Conservation (phyloP, 495 filamentous ascomycete genomes). For the Annulohypoxylon nitens region DNA sequence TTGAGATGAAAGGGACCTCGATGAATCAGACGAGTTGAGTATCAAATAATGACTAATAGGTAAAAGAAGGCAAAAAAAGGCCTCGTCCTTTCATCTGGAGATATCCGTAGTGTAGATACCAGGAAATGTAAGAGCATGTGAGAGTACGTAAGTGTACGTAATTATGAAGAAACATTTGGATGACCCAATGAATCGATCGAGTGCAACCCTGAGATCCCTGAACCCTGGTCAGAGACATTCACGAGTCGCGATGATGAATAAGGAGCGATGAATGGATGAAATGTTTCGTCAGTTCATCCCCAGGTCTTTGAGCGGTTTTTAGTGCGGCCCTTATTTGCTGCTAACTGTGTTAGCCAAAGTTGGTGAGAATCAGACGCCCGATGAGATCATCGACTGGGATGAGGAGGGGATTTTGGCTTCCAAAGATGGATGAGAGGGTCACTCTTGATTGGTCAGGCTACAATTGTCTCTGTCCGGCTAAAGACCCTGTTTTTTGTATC, state of each 20-base stretch:
- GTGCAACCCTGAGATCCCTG: slow-evolving; percentile 33
- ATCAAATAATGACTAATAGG: neutral
- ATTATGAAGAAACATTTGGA: slow-evolving; percentile 19
- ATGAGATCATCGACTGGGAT: slow-evolving; percentile 52
- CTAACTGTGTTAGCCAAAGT: slow-evolving; percentile 29
- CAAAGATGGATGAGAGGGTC: slow-evolving; percentile 31
- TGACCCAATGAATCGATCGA: slow-evolving; percentile 45
- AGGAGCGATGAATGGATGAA: slow-evolving; percentile 23
- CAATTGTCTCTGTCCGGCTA: slow-evolving; percentile 29
- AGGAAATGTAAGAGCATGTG: neutral
- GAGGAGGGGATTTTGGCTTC: slow-evolving; percentile 53
- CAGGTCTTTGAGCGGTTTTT: slow-evolving; percentile 32
- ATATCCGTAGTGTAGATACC: too few species aligned
- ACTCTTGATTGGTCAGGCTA: slow-evolving; percentile 50
- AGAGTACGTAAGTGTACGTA: slow-evolving; percentile 32
- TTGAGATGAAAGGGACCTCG: neutral
- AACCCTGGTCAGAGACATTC: slow-evolving; percentile 14
- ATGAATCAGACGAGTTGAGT: neutral
- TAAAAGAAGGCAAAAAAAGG: neutral
- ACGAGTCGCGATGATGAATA: slow-evolving; percentile 28
- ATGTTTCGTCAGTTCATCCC: slow-evolving; percentile 13
- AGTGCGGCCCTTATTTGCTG: slow-evolving; percentile 25
- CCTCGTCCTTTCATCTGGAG: neutral
- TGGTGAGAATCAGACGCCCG: slow-evolving; percentile 35
- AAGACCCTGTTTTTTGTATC: slow-evolving; percentile 8